Percentiles rank a stretch among this genome's conserved stretches.
Conservation (phyloP, 1,284 basidiomycete species). For the Leccinum insolens region DNA sequence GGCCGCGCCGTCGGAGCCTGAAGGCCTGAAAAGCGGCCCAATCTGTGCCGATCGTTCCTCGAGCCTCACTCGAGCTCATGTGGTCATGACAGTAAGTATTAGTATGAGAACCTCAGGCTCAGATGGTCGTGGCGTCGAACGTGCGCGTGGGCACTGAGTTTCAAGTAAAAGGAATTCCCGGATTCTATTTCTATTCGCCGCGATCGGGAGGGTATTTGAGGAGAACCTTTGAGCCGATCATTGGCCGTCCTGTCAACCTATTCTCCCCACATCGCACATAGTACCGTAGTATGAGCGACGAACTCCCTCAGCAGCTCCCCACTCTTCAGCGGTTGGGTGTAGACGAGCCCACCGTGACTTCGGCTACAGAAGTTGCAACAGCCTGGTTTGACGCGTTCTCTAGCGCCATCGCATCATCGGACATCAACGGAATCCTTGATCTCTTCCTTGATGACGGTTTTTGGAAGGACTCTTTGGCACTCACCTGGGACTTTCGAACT, state of each 20-base stretch:
- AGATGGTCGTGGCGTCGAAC: background rate
- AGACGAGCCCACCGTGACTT: constrained; percentile 22
- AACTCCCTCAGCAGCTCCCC: constrained; percentile 31
- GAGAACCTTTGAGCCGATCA: background rate
- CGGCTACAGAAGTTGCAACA: constrained; percentile 24
- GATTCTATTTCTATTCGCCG: background rate
- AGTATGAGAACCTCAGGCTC: background rate
- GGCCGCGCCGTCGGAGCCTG: too few species aligned
- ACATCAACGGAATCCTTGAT: constrained; percentile 28
- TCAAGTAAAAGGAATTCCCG: background rate
- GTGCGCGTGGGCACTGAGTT: background rate
- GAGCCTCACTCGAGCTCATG: too few species aligned
- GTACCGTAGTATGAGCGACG: constrained; percentile 19
- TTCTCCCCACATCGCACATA: background rate
- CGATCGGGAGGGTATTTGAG: constrained; percentile 1
- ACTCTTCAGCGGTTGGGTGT: constrained; percentile 33
- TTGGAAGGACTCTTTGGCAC: constrained; percentile 31
- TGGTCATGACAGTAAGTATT: background rate
- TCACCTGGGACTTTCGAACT: constrained; percentile 32
- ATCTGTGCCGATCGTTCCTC: too few species aligned
- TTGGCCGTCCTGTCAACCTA: background rate
- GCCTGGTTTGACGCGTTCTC: constrained; percentile 39
- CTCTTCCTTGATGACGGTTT: constrained; percentile 34
- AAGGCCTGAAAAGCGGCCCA: too few species aligned
- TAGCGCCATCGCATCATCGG: constrained; percentile 24